Conservation (phyloP, 2,329 filamentous ascomycete species). For the Aspergillus spinulosporus region DNA sequence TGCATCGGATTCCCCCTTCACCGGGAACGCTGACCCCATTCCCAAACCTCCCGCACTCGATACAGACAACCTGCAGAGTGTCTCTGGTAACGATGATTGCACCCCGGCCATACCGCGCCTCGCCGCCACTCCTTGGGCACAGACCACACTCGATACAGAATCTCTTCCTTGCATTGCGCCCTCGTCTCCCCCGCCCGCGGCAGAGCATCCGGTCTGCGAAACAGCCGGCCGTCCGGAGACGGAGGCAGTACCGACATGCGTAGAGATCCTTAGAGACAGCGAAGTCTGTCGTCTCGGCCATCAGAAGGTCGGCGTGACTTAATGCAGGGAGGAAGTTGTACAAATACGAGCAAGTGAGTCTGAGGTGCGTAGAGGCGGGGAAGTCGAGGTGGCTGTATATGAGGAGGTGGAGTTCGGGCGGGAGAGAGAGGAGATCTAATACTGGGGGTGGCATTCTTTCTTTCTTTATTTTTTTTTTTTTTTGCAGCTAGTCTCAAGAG, state of each 20-base stretch:
- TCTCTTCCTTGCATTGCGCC: slow-evolving; percentile 24
- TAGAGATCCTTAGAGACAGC: slow-evolving; percentile 25
- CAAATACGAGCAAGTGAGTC: slow-evolving; percentile 31
- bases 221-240: slow-evolving; percentile 22
- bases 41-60: slow-evolving; percentile 24
- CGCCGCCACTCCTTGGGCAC: slow-evolving; percentile 20
- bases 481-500: no score
- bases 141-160: slow-evolving; percentile 34
- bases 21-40: slow-evolving; percentile 17
- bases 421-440: slow-evolving; percentile 19
- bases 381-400: slow-evolving; percentile 29
- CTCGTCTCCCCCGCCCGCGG: slow-evolving; percentile 22
- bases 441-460: no score
- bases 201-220: slow-evolving; percentile 33
- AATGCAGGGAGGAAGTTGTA: slow-evolving; percentile 24
- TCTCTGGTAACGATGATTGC: slow-evolving; percentile 25
- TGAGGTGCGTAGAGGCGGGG: slow-evolving; percentile 28
- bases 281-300: slow-evolving; percentile 25
- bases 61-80: slow-evolving; percentile 26
- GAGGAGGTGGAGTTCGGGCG: slow-evolving; percentile 33
- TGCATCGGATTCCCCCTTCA: slow-evolving; percentile 1
- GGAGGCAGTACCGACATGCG: slow-evolving; percentile 32
- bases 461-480: no score
- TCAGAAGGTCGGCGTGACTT: slow-evolving; percentile 26
- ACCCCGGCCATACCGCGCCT: slow-evolving; percentile 30